Percentiles rank a stretch among this genome's conserved stretches.
Evolutionary conservation across 305 asterid species (phyloP).

Genomic region (Fraxinus latifolia): DNA sequence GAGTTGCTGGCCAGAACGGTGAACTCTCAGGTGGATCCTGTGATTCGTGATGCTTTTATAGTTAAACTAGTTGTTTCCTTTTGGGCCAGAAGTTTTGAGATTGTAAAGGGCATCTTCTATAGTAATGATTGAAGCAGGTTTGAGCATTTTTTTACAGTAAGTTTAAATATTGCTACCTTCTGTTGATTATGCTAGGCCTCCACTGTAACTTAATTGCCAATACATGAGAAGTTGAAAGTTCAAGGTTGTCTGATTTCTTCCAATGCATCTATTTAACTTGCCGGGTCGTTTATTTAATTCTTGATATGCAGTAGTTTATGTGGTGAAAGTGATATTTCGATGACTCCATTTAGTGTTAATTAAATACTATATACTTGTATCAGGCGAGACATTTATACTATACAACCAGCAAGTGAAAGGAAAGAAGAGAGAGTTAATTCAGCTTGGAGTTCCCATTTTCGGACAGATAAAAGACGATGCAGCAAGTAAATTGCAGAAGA

Average conservation of each 20-base stretch:
- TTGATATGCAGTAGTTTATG: not conserved
- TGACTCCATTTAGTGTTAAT: slow-evolving; percentile 11
- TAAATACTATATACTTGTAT: slow-evolving; percentile 1
- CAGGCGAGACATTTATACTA: slow-evolving; percentile 88
- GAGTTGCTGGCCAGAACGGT: slow-evolving; percentile 87
- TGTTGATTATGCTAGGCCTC: slow-evolving; percentile 21
- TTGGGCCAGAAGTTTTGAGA: slow-evolving; percentile 75
- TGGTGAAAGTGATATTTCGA: not conserved
- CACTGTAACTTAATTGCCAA: slow-evolving; percentile 9
- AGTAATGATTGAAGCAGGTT: slow-evolving; percentile 65
- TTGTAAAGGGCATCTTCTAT: slow-evolving; percentile 62
- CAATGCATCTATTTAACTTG: not conserved
- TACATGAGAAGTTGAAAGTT: not conserved
- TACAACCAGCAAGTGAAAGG: slow-evolving; percentile 89
- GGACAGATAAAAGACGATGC: slow-evolving; percentile 63
- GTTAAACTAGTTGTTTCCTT: slow-evolving; percentile 70
- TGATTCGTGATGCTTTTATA: slow-evolving; percentile 84
- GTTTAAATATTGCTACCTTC: slow-evolving; percentile 18
- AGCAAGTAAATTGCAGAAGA: slow-evolving; percentile 42
- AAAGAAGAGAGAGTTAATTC: slow-evolving; percentile 92
- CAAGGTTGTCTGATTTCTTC: not conserved
- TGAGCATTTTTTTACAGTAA: slow-evolving; percentile 46
- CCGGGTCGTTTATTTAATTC: not conserved
- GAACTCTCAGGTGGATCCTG: slow-evolving; percentile 96
- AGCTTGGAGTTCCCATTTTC: slow-evolving; percentile 84